Percentiles rank a stretch among this genome's conserved stretches.
Conservation (phyloP, 176 grass and related monocot genomes). For the Zizania latifolia region DNA sequence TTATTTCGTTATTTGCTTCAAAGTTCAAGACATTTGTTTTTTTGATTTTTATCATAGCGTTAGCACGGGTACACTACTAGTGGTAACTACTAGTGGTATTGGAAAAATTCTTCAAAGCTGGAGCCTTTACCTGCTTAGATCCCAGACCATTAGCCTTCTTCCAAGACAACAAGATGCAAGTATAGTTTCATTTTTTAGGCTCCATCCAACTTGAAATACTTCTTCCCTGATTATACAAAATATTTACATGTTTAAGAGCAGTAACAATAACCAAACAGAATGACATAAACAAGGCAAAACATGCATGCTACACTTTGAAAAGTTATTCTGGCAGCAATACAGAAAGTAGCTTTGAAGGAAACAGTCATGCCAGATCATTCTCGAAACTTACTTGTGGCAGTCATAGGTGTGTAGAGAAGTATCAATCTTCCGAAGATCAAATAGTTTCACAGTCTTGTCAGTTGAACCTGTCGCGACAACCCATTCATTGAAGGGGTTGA, state of each 20-base stretch:
- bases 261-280: not conserved
- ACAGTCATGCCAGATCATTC: not conserved
- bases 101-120: not conserved
- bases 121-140: conserved; percentile 76
- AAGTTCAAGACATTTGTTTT: too few species aligned
- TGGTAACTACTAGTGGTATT: too few species aligned
- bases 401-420: conserved; percentile 78
- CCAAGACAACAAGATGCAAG: conserved; percentile 93
- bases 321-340: conserved; percentile 12
- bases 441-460: conserved; percentile 96
- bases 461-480: conserved; percentile 95
- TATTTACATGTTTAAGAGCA: not conserved
- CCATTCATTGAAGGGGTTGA: conserved; percentile 99
- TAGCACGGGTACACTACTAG: too few species aligned
- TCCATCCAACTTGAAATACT: conserved; percentile 99
- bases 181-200: conserved; percentile 95
- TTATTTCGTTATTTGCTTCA: too few species aligned
- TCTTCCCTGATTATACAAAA: conserved; percentile 67
- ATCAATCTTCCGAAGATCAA: conserved; percentile 88
- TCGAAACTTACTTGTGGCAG: conserved; percentile 74
- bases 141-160: conserved; percentile 97
- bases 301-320: not conserved
- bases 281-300: not conserved
- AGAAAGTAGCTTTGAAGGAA: not conserved
- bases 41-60: too few species aligned